A percentile compares a stretch with the other conserved stretches of the same genome.
Evolutionary conservation across 495 filamentous ascomycete genomes (phyloP).

Genomic region (Neurospora hispaniola): DNA sequence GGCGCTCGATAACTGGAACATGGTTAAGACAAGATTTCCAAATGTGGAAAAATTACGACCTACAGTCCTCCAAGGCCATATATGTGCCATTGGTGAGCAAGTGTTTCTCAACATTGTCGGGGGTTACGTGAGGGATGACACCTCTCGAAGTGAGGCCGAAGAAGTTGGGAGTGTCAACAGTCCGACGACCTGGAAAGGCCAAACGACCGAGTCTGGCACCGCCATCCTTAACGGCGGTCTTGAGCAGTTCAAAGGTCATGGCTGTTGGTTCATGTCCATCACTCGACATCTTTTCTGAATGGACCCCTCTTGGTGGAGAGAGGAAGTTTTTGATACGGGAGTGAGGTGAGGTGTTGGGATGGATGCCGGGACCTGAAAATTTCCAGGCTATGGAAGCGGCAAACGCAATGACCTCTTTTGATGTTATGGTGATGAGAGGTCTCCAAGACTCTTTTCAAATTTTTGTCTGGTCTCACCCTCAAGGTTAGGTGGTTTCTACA

Average conservation of each 20-base stretch:
- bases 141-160: slow-evolving; percentile 73
- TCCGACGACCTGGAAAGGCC: slow-evolving; percentile 43
- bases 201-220: slow-evolving; percentile 52
- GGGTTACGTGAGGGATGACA: slow-evolving; percentile 73
- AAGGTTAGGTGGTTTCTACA: background rate
- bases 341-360: background rate
- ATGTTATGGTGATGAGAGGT: background rate
- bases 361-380: background rate
- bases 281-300: slow-evolving; percentile 8
- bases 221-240: slow-evolving; percentile 20
- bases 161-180: slow-evolving; percentile 71
- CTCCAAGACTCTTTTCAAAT: background rate
- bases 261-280: slow-evolving; percentile 7
- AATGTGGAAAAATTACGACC: slow-evolving; percentile 21
- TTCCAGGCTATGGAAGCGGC: background rate
- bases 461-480: background rate
- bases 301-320: background rate
- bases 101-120: slow-evolving; percentile 63
- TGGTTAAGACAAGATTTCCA: slow-evolving; percentile 14
- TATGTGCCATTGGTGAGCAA: slow-evolving; percentile 59
- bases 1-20: slow-evolving; percentile 64
- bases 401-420: background rate
- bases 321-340: background rate
- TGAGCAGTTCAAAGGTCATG: slow-evolving; percentile 35
- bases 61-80: slow-evolving; percentile 88